Conservation (phyloP, 305 asterid genomes). For the Fraxinus sp. region DNA sequence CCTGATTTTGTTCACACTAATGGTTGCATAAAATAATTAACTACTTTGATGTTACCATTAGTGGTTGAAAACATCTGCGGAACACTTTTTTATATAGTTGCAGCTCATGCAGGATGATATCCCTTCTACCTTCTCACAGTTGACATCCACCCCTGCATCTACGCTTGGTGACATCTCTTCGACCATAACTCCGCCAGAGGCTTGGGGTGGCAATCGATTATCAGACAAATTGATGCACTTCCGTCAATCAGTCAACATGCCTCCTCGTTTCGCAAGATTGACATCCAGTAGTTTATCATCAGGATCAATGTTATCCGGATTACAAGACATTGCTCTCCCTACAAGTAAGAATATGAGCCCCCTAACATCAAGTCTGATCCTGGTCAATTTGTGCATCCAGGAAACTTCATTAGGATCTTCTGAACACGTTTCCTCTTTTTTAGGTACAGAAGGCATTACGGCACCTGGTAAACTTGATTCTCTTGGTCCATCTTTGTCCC, state of each 20-base stretch:
- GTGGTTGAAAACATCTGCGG: constrained; percentile 11
- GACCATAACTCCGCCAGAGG: constrained; percentile 87
- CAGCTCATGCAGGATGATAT: constrained; percentile 60
- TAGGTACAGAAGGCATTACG: constrained; percentile 42
- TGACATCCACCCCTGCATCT: constrained; percentile 55
- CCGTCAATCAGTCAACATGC: constrained; percentile 60
- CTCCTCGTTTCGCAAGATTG: constrained; percentile 63
- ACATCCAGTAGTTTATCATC: constrained; percentile 56
- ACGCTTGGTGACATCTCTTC: constrained; percentile 57
- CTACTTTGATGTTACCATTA: constrained; percentile 15
- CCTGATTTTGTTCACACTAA: background rate
- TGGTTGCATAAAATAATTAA: constrained; percentile 10
- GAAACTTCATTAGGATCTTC: constrained; percentile 51
- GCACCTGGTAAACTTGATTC: constrained; percentile 55
- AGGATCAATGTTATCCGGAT: constrained; percentile 59
- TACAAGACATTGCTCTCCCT: constrained; percentile 49
- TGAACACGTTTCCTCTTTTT: constrained; percentile 53
- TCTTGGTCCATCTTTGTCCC: constrained; percentile 55
- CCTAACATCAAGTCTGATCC: constrained; percentile 48
- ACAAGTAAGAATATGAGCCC: constrained; percentile 52
- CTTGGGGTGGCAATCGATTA: constrained; percentile 88
- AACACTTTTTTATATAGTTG: constrained; percentile 28
- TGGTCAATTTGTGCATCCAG: constrained; percentile 48
- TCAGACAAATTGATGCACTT: constrained; percentile 61
- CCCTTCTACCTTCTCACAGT: constrained; percentile 50